Base-by-base conservation (phyloP, 1,284 basidiomycete species). In the Phaffia rhodozyma region DNA sequence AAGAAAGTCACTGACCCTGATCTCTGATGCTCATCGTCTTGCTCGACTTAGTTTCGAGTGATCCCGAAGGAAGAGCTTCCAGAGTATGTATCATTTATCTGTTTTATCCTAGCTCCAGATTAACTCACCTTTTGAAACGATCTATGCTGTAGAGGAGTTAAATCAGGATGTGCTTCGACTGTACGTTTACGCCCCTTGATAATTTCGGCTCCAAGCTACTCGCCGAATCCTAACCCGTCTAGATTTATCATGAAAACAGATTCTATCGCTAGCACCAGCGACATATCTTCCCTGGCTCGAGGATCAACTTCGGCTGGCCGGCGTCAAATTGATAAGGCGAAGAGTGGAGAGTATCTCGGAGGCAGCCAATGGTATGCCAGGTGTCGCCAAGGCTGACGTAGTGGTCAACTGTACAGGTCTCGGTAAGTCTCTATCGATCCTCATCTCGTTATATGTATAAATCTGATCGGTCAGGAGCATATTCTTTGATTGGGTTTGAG, bases 341-440 rank as follows among this genome's bases (percentile, higher is more conserved):
- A 61, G 50, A 20, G 23, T 55, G n/a, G 55, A 55, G 16, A 53
- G 50, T 3, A 23, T 65, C 50, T 59, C 56, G 27, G 55, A 65
- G 32, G 64, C 64, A 0, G 59, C 64, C 47, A 47, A 49, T 13
- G 25, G 23, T 4, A 1, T 51, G 5, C 48, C 53, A 5, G 57
- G 59, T 18, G 49, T 54, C 23, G 47, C 30, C 11, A 38, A 57
- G 38, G 64, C 54, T 20, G 51, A 56, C 7, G 55, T 53, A 18
- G 56, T 65, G 3, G 60, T 65, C 20, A 65, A 65, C 60, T 55
- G 55, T 18, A 65, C 64, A 1, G 64, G 64, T 16, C 51, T 65
- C 2, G 64, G 62, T 54, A 21, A 23, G 57, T 47, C 6, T 25
- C 16, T 7, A 11, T 43, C 21, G 11, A 18, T 58, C 16, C 25